Evolutionary conservation across 495 filamentous ascomycete genomes (phyloP).

Genomic region (Trypethelium eluteriae): DNA sequence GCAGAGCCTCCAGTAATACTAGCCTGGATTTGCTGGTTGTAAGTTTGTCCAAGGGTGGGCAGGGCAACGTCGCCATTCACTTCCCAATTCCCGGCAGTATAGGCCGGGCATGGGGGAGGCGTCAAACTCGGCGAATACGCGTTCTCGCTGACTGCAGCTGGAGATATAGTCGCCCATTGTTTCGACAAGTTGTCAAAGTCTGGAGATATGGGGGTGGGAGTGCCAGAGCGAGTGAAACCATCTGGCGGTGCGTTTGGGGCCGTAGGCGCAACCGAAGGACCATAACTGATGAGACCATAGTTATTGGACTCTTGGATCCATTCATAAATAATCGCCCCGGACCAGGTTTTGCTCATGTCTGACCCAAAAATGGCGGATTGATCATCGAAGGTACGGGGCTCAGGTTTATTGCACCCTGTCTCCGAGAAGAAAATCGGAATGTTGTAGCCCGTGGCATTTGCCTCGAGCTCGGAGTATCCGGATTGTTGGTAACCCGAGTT

Average conservation of each 20-base stretch:
- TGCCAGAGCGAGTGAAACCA: constrained; percentile 63
- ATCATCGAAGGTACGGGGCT: constrained; percentile 66
- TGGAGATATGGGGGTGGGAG: constrained; percentile 63
- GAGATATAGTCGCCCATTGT: constrained; percentile 66
- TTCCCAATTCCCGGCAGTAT: constrained; percentile 61
- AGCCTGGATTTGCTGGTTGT: background rate
- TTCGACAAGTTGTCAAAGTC: constrained; percentile 71
- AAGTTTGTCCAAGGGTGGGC: constrained; percentile 56
- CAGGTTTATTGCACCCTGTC: constrained; percentile 47
- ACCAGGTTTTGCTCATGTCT: constrained; percentile 69
- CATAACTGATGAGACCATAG: constrained; percentile 80
- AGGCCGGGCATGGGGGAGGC: constrained; percentile 63
- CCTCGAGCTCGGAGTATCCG: constrained; percentile 61
- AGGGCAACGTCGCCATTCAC: constrained; percentile 60
- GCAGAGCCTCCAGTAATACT: constrained; percentile 10
- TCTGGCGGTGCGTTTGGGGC: constrained; percentile 48
- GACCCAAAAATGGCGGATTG: constrained; percentile 66
- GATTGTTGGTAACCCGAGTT: constrained; percentile 54
- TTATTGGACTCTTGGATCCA: constrained; percentile 83
- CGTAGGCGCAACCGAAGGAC: constrained; percentile 40
- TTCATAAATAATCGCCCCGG: constrained; percentile 78
- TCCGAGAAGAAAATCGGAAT: constrained; percentile 55
- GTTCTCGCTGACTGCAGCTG: constrained; percentile 56
- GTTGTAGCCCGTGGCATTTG: constrained; percentile 50
- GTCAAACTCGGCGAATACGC: constrained; percentile 56